Conservation (phyloP, 148 eudicot species). For the Vaccinium corymbosum region DNA sequence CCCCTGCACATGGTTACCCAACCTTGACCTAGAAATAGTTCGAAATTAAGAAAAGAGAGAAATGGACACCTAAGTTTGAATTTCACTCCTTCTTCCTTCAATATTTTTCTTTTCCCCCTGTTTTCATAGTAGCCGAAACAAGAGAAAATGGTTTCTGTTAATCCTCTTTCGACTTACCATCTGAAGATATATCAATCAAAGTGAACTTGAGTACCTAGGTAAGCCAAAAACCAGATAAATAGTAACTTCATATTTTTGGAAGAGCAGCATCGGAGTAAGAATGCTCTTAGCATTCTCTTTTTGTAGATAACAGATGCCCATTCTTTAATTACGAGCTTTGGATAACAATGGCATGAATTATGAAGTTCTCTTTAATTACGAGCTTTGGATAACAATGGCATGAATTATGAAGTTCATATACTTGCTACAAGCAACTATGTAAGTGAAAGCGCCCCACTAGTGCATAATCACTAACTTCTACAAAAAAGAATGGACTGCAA, state of each 20-base stretch:
- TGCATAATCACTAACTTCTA: too few species aligned
- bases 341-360: background rate
- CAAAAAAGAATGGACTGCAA: background rate
- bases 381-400: background rate
- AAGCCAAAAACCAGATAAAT: background rate
- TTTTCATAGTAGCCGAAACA: background rate
- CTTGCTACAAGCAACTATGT: background rate
- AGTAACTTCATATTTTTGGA: conserved; percentile 2
- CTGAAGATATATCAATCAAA: background rate
- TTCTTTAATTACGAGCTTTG: background rate
- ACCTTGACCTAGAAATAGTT: conserved; percentile 3
- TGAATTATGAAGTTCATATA: background rate
- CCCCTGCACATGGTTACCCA: background rate
- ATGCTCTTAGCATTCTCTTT: background rate
- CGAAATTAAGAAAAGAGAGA: background rate
- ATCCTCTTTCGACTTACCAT: background rate
- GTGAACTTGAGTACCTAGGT: background rate
- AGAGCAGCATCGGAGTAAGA: background rate
- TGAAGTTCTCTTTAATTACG: too few species aligned
- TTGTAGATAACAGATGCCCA: too few species aligned
- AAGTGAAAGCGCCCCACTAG: background rate
- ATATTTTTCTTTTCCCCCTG: background rate
- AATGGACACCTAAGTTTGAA: background rate
- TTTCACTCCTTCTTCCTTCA: background rate
- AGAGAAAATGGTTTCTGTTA: background rate